Conservation (phyloP, 371 early-diverging fungal genomes). For the Conidiobolus incongruus region DNA sequence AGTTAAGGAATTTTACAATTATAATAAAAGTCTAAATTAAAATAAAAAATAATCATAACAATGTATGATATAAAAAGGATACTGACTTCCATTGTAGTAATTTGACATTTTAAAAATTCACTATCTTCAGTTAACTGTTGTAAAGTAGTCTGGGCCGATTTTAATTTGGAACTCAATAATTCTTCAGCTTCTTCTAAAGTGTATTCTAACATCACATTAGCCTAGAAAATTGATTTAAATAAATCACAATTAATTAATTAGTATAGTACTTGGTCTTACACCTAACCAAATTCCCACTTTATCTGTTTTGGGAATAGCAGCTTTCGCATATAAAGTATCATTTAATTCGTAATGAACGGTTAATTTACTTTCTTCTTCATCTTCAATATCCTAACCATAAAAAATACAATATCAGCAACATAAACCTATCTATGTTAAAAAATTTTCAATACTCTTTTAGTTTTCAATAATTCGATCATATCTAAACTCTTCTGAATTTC, state of each 20-base stretch:
- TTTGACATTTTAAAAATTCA: constrained; percentile 84
- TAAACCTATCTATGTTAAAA: background rate
- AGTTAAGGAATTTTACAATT: too few relatives aligned
- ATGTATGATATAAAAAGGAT: constrained; percentile 16
- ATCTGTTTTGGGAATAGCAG: constrained; percentile 46
- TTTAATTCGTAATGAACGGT: constrained; percentile 75
- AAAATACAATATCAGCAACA: background rate
- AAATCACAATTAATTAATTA: background rate
- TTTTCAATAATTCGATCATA: constrained; percentile 52
- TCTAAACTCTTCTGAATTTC: constrained; percentile 83
- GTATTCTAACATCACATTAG: constrained; percentile 94
- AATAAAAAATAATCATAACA: too few relatives aligned
- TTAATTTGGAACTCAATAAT: constrained; percentile 50
- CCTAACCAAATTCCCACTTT: constrained; percentile 89
- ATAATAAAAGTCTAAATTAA: constrained; percentile 1
- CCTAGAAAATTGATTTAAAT: constrained; percentile 18
- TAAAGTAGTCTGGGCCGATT: constrained; percentile 38
- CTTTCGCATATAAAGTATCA: constrained; percentile 81
- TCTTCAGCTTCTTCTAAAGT: constrained; percentile 68
- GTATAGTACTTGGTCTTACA: constrained; percentile 24
- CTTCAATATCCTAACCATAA: constrained; percentile 29
- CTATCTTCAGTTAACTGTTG: constrained; percentile 67
- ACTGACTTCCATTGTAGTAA: constrained; percentile 96
- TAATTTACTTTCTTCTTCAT: too few relatives aligned
- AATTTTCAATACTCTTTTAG: constrained; percentile 18